Conservation (phyloP, 257 asterid species). For the Oldenlandia corymbosa region DNA sequence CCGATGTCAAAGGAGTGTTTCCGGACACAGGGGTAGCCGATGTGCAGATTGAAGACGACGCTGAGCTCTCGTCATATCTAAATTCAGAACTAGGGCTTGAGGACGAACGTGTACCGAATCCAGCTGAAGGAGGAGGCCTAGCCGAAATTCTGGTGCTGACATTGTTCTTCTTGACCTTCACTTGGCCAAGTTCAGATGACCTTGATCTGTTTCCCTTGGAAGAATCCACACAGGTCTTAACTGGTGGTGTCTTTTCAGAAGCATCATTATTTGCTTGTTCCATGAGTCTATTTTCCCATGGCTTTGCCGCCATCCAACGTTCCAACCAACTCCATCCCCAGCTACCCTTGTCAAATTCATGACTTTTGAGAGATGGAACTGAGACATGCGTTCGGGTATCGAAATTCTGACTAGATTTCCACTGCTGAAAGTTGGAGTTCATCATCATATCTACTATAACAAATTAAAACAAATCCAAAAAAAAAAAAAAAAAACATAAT, state of each 20-base stretch:
- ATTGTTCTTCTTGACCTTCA: slow-evolving; percentile 61
- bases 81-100: slow-evolving; percentile 83
- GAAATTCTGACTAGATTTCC: slow-evolving; percentile 43
- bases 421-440: slow-evolving; percentile 31
- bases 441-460: slow-evolving; percentile 1
- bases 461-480: not conserved
- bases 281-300: slow-evolving; percentile 88
- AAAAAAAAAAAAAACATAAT: no score
- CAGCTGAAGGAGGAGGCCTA: slow-evolving; percentile 56
- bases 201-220: slow-evolving; percentile 26
- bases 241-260: not conserved
- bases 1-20: slow-evolving; percentile 39
- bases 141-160: slow-evolving; percentile 62
- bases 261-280: slow-evolving; percentile 40
- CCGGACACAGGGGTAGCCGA: slow-evolving; percentile 54
- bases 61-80: slow-evolving; percentile 64
- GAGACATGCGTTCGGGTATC: slow-evolving; percentile 35
- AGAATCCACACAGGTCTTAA: slow-evolving; percentile 19
- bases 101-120: slow-evolving; percentile 45
- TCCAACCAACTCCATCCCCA: slow-evolving; percentile 96
- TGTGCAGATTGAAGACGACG: slow-evolving; percentile 78
- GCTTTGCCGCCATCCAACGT: slow-evolving; percentile 96
- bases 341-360: slow-evolving; percentile 45
- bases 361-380: slow-evolving; percentile 34
- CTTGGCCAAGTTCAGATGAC: slow-evolving; percentile 41